Base-by-base conservation (phyloP, 208 protist genomes). In the Tritrichomonas foetus region DNA sequence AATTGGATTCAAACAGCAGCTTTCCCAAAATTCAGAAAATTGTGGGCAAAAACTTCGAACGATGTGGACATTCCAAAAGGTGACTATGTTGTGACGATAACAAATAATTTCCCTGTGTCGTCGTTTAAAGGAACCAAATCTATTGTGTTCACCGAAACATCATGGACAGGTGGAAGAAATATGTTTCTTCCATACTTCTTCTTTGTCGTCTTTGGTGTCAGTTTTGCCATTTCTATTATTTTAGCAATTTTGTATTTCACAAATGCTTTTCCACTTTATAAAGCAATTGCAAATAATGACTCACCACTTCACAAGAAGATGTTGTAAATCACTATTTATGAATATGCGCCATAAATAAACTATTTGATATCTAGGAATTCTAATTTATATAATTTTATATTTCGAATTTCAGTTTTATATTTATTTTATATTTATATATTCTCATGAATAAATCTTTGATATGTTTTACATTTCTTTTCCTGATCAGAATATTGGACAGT, bases 1-100 rank as follows among this genome's bases (percentile, higher is more conserved):
- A 89, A 89, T 36, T 89, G 78, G 78, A 57, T 89, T 22, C 44
- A 55, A 47, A 89, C 47, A 61, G 44, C 78, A n/a, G n/a, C 78
- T 22, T 89, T 89, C 47, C 44, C 78, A 8, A 89, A 47, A 39
- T 89, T 89, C 47, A 53, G 44, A 13, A 89, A 89, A 30, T 33
- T 49, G 0, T 89, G 47, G 47, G 78, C 16, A 13, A 57, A 89
- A 69, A 69, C 27, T 0, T 11, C 30, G 14, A 47, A 36, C 5
- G 39, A 30, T 16, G 13, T n/a, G 0, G 20, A 33, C 0, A 3
- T 89, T 39, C n/a, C 27, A 57, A 57, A 53, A 89, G 78, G 78
- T 2, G 30, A 9, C 14, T 89, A 89, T 39, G 1, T 25, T 33
- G 27, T 89, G 2, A 33, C 5, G 20, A 89, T 89, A 20, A 9